Conservation (phyloP, 495 filamentous ascomycete genomes). For the Lindgomyces ingoldianus region DNA sequence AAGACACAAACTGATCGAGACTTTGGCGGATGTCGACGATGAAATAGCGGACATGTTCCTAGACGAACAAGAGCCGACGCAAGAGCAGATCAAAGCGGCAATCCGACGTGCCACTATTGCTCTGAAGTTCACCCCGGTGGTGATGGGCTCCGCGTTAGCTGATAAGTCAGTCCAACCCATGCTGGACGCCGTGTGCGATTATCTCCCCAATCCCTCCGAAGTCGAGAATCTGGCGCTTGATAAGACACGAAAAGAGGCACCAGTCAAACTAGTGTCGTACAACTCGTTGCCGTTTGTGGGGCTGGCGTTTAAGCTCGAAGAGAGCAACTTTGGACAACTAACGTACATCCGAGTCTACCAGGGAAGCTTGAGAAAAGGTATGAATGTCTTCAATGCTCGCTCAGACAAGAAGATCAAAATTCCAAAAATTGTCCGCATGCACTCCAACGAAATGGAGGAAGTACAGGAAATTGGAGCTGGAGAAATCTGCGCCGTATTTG, state of each 20-base stretch:
- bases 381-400: conserved; percentile 89
- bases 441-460: conserved; percentile 99
- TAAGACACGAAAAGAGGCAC: conserved; percentile 69
- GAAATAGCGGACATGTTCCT: conserved; percentile 97
- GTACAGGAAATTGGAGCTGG: conserved; percentile 87
- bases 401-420: conserved; percentile 95
- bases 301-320: conserved; percentile 97
- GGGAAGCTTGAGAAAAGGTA: conserved; percentile 82
- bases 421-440: conserved; percentile 98
- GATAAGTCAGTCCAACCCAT: conserved; percentile 96
- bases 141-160: conserved; percentile 94
- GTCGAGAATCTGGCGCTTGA: conserved; percentile 91
- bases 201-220: conserved; percentile 88
- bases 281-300: conserved; percentile 92
- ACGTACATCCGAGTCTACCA: conserved; percentile 99
- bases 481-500: conserved; percentile 98
- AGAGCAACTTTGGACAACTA: conserved; percentile 97
- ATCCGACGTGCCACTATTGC: conserved; percentile 85
- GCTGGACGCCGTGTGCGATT: conserved; percentile 96
- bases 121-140: conserved; percentile 90
- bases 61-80: conserved; percentile 75
- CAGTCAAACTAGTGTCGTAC: conserved; percentile 86
- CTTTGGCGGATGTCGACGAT: conserved; percentile 95
- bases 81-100: conserved; percentile 81
- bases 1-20: conserved; percentile 84